Evolutionary conservation across 139 green algal genomes (phyloP).

Genomic region (Chlorokybus atmophyticus): DNA sequence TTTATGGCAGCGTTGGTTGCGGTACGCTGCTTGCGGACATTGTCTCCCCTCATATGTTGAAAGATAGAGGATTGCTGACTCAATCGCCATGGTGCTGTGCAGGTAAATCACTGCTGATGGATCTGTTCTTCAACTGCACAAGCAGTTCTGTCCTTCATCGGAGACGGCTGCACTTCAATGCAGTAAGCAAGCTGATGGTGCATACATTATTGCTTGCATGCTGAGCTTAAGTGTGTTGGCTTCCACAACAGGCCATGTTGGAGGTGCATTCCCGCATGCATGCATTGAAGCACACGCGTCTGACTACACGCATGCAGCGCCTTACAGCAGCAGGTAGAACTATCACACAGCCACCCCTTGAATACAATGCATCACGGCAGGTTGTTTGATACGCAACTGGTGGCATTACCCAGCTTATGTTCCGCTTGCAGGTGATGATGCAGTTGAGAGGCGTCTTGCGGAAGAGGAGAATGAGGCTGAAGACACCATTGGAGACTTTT

Average conservation of each 20-base stretch:
- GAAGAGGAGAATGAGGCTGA: conserved; percentile 5
- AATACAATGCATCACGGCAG: too few relatives aligned
- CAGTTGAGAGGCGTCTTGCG: neutral
- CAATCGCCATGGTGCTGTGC: too few relatives aligned
- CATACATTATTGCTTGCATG: conserved; percentile 1
- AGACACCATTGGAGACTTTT: neutral
- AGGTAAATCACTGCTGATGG: too few relatives aligned
- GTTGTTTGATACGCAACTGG: neutral
- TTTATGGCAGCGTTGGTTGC: too few relatives aligned
- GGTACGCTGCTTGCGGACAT: too few relatives aligned
- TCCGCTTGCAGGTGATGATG: conserved; percentile 1
- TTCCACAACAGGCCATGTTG: conserved; percentile 15
- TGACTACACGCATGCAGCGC: too few relatives aligned
- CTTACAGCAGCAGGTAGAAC: too few relatives aligned
- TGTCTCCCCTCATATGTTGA: too few relatives aligned
- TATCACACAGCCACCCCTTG: too few relatives aligned
- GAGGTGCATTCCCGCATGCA: conserved; percentile 21
- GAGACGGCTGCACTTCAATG: conserved; percentile 15
- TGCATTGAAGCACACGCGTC: neutral
- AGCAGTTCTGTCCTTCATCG: too few relatives aligned
- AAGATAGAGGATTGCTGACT: too few relatives aligned
- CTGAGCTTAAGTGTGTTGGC: neutral
- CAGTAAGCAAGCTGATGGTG: neutral
- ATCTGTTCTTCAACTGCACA: too few relatives aligned
- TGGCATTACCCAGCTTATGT: neutral